These are phyloP conservation scores for Magnusiomyces ingens DNA, from an alignment of 1,139 yeast species.

Conservation along the genomic window DNA sequence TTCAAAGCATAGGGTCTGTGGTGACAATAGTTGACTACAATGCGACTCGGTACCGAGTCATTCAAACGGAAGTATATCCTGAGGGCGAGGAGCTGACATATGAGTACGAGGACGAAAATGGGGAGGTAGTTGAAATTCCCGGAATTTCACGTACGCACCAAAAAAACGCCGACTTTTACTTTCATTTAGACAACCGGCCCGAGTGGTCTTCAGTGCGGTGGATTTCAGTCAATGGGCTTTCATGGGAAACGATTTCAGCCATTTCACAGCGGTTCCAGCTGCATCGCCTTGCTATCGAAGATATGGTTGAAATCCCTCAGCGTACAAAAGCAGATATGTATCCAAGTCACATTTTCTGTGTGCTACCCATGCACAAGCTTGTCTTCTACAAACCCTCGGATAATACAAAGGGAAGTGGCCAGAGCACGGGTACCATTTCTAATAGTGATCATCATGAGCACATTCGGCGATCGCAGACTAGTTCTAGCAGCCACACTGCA, in stretches of 20 bases:
- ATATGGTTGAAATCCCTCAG: conserved; percentile 52
- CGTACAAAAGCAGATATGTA: conserved; percentile 49
- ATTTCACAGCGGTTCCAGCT: conserved; percentile 37
- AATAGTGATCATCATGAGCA: neutral
- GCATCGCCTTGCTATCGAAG: conserved; percentile 48
- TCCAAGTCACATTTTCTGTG: conserved; percentile 44
- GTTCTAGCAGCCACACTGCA: neutral
- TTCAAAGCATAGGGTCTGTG: conserved; percentile 43
- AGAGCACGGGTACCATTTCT: neutral
- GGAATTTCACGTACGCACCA: neutral
- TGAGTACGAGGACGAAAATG: neutral
- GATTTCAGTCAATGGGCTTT: conserved; percentile 49
- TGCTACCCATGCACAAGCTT: conserved; percentile 44
- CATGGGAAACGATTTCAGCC: conserved; percentile 47
- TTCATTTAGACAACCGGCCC: conserved; percentile 33
- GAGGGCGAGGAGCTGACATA: conserved; percentile 6
- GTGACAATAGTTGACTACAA: conserved; percentile 46
- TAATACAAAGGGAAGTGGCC: neutral
- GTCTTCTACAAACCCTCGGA: conserved; percentile 26
- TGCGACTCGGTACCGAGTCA: conserved; percentile 37
- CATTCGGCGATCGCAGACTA: neutral
- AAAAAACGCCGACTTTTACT: conserved; percentile 20
- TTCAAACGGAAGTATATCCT: conserved; percentile 29
- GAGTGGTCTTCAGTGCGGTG: conserved; percentile 46
- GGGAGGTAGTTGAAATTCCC: neutral